A percentile compares a stretch with the other conserved stretches of the same genome.
phyloP scores from a whole-genome alignment of 768 basidiomycete species.

The Tephrocybe sp. region DNA sequence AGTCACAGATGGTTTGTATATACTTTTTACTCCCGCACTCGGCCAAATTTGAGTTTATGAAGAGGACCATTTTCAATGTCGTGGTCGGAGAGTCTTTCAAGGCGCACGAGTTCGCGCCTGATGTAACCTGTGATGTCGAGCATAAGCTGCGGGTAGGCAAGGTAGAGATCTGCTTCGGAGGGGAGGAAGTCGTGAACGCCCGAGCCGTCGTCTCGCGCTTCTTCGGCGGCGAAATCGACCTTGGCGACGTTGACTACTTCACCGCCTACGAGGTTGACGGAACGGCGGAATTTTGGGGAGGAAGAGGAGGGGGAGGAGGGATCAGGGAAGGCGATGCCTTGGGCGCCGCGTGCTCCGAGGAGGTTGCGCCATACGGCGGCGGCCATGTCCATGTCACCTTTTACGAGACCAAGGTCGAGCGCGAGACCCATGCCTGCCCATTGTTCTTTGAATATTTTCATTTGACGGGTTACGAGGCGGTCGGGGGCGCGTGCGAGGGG shows the following conservation, averaged over 20 bases:
- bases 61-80: constrained; percentile 40
- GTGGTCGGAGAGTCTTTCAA: constrained; percentile 54
- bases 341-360: constrained; percentile 80
- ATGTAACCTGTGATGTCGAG: constrained; percentile 67
- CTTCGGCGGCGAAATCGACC: constrained; percentile 57
- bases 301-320: constrained; percentile 8
- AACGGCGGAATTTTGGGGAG: constrained; percentile 47
- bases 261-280: constrained; percentile 72
- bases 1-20: too few species aligned
- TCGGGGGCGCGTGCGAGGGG: constrained; percentile 59
- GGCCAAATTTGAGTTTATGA: constrained; percentile 40
- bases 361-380: constrained; percentile 90
- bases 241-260: constrained; percentile 60
- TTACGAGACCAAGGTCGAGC: constrained; percentile 75
- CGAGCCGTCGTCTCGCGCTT: constrained; percentile 61
- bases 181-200: constrained; percentile 72
- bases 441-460: constrained; percentile 92
- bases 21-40: constrained; percentile 22
- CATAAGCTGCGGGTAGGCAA: constrained; percentile 76
- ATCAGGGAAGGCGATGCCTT: constrained; percentile 55
- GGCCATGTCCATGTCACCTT: constrained; percentile 81
- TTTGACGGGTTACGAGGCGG: constrained; percentile 76
- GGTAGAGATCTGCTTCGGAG: constrained; percentile 62
- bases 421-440: constrained; percentile 82
- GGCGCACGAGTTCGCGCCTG: constrained; percentile 66